Base-by-base conservation (phyloP, 345 rosid genomes). In the Excoecaria agallocha region DNA sequence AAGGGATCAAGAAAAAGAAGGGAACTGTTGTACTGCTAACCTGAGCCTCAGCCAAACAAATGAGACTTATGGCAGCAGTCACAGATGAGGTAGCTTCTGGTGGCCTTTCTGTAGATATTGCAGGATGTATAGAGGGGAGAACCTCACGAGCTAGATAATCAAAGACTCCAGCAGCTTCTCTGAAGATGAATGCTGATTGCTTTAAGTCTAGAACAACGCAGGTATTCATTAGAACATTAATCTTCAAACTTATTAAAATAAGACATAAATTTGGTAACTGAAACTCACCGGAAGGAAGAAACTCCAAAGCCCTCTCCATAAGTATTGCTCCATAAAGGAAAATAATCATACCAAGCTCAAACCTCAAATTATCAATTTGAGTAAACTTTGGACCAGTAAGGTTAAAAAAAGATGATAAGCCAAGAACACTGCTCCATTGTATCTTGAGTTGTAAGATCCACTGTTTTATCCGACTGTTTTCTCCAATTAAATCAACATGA, bases 11-110 rank as follows among this genome's bases (percentile, higher is more conserved):
- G 16, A 68, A 50, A 68, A 17, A 67, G 38, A 25, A 35, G 46
- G 72, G 12, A 22, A 38, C 72, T 37, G 7, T 20, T 4, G 20
- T 12, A 55, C 2, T 25, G 39, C 86, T 76, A 52, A 89, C 95
- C 94, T 93, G 97, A 22, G 94, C 96, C 74, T 93, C 92, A 64
- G 97, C 96, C 86, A 93, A 82, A 78, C 94, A 93, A 75, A 93
- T 83, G 54, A 87, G 87, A 69, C 85, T 87, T 82, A 90, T 82
- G 38, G 86, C 83, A 57, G 81, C 52, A 78, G 83, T 83, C 69
- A 90, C 78, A 41, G 82, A 83, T 55, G 87, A 67, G 35, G 85
- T 83, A 78, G 90, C 86, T 69, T 93, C 97, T 0, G 86, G 89
- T 49, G 91, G 86, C 85, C 81, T 86, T 73, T 86, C 88, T 55